These are phyloP conservation scores for Aspergillus costaricaensis DNA, from an alignment of 2,329 filamentous ascomycete species.

Conservation along the genomic window DNA sequence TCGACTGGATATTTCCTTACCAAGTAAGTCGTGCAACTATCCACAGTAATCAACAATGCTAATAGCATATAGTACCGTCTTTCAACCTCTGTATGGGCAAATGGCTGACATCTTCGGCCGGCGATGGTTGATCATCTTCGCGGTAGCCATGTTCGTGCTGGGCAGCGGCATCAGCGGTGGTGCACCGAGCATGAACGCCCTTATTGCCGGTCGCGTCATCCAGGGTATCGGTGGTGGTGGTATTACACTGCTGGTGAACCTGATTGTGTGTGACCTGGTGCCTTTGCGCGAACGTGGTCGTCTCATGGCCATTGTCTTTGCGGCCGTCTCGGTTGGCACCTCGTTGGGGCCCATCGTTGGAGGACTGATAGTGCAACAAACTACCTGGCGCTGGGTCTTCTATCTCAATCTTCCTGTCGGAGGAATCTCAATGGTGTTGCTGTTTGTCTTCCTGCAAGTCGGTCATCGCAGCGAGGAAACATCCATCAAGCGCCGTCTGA, in stretches of 20 bases:
- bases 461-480: too few species aligned
- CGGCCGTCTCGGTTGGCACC: conserved; percentile 41
- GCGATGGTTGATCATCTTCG: conserved; percentile 44
- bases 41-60: too few species aligned
- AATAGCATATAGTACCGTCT: background rate
- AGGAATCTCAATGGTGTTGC: conserved; percentile 23
- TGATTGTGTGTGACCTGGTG: conserved; percentile 52
- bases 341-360: conserved; percentile 49
- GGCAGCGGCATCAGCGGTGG: conserved; percentile 57
- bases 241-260: conserved; percentile 43
- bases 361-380: conserved; percentile 27
- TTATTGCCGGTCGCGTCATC: conserved; percentile 59
- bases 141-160: conserved; percentile 50
- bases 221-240: conserved; percentile 57
- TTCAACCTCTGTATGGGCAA: conserved; percentile 55
- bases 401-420: conserved; percentile 33
- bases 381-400: conserved; percentile 33
- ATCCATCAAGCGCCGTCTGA: background rate
- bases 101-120: conserved; percentile 56
- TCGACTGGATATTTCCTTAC: too few species aligned
- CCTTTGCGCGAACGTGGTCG: conserved; percentile 40
- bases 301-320: conserved; percentile 28
- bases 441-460: conserved; percentile 26
- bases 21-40: too few species aligned
- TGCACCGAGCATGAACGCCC: conserved; percentile 45